Conservation (phyloP, 495 filamentous ascomycete species). For the Alectoria sarmentosa region DNA sequence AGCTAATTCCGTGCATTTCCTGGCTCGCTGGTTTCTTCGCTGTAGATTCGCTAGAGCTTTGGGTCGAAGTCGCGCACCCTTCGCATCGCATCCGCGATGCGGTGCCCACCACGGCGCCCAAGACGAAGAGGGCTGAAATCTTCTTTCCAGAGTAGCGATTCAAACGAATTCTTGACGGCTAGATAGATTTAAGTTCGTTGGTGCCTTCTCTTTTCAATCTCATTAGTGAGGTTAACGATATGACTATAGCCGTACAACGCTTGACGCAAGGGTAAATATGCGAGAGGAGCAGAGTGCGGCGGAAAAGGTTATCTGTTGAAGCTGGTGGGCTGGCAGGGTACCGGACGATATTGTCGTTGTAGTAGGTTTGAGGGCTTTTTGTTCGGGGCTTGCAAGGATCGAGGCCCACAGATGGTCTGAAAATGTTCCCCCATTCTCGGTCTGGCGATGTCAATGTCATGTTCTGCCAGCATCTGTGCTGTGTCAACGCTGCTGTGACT, state of each 20-base stretch:
- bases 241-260: background rate
- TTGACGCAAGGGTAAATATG: background rate
- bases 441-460: background rate
- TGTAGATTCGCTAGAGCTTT: background rate
- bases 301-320: background rate
- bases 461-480: background rate
- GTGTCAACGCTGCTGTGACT: background rate
- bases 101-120: background rate
- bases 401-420: background rate
- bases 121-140: background rate
- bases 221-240: background rate
- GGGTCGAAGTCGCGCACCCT: background rate
- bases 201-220: background rate
- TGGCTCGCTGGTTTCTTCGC: background rate
- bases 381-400: background rate
- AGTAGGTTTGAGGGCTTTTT: background rate
- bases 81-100: background rate
- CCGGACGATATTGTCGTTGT: background rate
- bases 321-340: too few species aligned
- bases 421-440: background rate
- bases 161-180: background rate
- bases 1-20: background rate
- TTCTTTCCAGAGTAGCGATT: background rate
- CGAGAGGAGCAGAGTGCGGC: too few species aligned
- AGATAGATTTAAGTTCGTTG: background rate